Evolutionary conservation across 306 rosid genomes (phyloP).

Genomic region (Rosa rugosa): DNA sequence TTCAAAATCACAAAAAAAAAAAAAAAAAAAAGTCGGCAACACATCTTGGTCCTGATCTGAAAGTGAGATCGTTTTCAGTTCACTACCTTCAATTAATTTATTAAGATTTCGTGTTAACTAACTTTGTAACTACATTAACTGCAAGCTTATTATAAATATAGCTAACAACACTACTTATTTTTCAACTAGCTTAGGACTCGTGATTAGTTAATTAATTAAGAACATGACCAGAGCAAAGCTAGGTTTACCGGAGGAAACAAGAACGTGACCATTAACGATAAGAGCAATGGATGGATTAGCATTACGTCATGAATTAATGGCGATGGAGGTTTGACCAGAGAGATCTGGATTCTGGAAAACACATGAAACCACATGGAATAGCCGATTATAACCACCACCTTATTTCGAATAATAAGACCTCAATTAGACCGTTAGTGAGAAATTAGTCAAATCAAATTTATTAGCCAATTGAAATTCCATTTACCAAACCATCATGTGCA

Average conservation of each 20-base stretch:
- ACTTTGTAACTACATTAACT: slow-evolving; percentile 46
- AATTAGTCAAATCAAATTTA: slow-evolving; percentile 20
- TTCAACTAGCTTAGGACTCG: slow-evolving; percentile 22
- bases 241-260: slow-evolving; percentile 20
- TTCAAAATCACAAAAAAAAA: neutral
- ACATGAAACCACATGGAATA: slow-evolving; percentile 72
- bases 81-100: neutral
- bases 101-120: slow-evolving; percentile 32
- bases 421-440: slow-evolving; percentile 34
- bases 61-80: neutral
- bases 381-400: slow-evolving; percentile 11
- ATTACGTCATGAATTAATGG: slow-evolving; percentile 29
- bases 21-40: neutral
- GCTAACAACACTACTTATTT: slow-evolving; percentile 14
- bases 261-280: slow-evolving; percentile 47
- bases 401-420: slow-evolving; percentile 35
- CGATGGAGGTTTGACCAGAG: slow-evolving; percentile 39
- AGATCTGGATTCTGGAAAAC: slow-evolving; percentile 38
- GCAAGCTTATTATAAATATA: slow-evolving; percentile 10
- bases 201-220: slow-evolving; percentile 26
- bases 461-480: slow-evolving; percentile 20
- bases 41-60: neutral
- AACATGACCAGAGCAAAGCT: slow-evolving; percentile 48
- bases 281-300: slow-evolving; percentile 21
- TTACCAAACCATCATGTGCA: slow-evolving; percentile 54